Percentiles rank a stretch among this genome's conserved stretches.
phyloP scores from a whole-genome alignment of 352 stramenopile species.

The Phytophthora citrophthora region DNA sequence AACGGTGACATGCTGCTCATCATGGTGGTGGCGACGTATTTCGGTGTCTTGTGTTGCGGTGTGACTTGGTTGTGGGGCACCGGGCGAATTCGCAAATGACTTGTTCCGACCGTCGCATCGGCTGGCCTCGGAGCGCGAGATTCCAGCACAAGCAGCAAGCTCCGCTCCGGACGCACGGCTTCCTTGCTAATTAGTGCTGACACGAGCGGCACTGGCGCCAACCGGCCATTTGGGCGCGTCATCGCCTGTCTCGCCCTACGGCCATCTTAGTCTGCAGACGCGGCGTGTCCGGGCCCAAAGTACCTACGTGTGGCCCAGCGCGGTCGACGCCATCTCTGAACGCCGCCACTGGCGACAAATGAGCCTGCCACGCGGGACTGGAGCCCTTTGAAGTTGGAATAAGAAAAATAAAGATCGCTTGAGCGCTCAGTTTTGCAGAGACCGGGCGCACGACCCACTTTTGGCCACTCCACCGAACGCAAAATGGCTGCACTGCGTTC shows the following conservation, averaged over 20 bases:
- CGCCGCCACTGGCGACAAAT: constrained; percentile 32
- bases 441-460: neutral
- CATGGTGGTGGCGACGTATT: constrained; percentile 3
- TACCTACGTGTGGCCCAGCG: constrained; percentile 7
- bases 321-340: constrained; percentile 6
- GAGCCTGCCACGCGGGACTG: constrained; percentile 23
- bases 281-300: constrained; percentile 6
- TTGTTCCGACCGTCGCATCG: constrained; percentile 15
- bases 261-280: constrained; percentile 39
- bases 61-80: neutral
- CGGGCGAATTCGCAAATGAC: constrained; percentile 36
- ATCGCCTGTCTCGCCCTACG: constrained; percentile 35
- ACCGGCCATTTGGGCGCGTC: constrained; percentile 28
- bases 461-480: constrained; percentile 13
- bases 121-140: neutral
- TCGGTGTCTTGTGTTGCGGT: neutral
- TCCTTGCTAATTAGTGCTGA: constrained; percentile 25
- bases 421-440: constrained; percentile 25
- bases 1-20: constrained; percentile 32
- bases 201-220: constrained; percentile 23
- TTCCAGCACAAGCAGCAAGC: constrained; percentile 6
- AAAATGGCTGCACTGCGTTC: constrained; percentile 9
- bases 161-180: constrained; percentile 13
- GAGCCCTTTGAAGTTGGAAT: constrained; percentile 41
- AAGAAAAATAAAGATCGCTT: constrained; percentile 31